Base-by-base conservation (phyloP, 2,329 filamentous ascomycete species). In the Hymenoscyphus fructigenus region DNA sequence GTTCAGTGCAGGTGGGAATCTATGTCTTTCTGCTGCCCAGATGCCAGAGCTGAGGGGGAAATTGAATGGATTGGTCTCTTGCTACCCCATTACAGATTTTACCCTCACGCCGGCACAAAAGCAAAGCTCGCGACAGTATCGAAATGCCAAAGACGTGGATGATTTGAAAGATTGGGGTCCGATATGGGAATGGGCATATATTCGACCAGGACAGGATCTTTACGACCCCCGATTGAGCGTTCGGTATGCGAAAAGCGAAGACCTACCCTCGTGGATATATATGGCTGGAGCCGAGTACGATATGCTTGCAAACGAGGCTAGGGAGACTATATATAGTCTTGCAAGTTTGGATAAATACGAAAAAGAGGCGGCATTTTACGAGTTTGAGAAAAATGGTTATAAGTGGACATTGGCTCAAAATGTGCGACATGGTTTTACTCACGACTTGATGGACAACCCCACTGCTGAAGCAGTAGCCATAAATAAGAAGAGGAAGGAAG, bases 1-100 rank as follows among this genome's bases (percentile, higher is more conserved):
- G 17, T 84, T 81, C 72, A 81, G 79, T 23, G 82, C 83, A 0
- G 83, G 84, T 20, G 83, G 78, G 0, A 84, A 82, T 70, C 75
- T 85, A 3, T 36, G 34, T 36, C 34, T 85, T 0, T 72, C 76
- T 6, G 78, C 77, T 0, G 70, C 76, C 15, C 81, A 83, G 68
- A 69, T 80, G 10, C 75, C 77, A 0, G 71, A 67, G 15, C 67
- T 84, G 38, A 64, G 67, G 41, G 65, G 61, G 15, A 70, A 62
- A 57, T 65, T 80, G 14, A 68, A 72, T 5, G 82, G 79, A 0
- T 75, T 78, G 0, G 70, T 83, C 7, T 74, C 79, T 2, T 74
- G 82, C 55, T 85, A 82, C 66, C 79, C 82, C 1, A 73, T 79
- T 2, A 72, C 79, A 5, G 81, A 84, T 69, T 78, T 79, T 26